Percentiles rank a stretch among this genome's conserved stretches.
Conservation (phyloP, 2,329 filamentous ascomycete genomes). For the Arthrobotrys conoides region DNA sequence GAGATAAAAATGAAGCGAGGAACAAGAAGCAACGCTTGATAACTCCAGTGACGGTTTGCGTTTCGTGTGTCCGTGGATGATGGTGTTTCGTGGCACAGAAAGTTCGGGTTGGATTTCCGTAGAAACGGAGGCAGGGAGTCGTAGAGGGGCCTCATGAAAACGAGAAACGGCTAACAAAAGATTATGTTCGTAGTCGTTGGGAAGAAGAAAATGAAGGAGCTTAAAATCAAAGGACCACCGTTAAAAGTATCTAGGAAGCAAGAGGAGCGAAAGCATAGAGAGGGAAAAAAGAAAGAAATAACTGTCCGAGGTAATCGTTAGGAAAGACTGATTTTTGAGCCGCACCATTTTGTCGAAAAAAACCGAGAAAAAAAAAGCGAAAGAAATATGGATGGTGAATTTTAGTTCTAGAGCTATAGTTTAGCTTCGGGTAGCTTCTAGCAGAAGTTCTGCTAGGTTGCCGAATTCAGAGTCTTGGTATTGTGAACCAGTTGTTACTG, state of each 20-base stretch:
- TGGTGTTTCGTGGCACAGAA: slow-evolving; percentile 58
- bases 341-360: slow-evolving; percentile 57
- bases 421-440: slow-evolving; percentile 16
- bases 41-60: slow-evolving; percentile 61
- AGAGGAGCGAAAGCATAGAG: slow-evolving; percentile 22
- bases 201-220: slow-evolving; percentile 45
- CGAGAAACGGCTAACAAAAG: slow-evolving; percentile 37
- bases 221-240: slow-evolving; percentile 60
- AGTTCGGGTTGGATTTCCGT: slow-evolving; percentile 45
- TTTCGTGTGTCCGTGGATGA: slow-evolving; percentile 54
- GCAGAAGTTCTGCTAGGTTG: background rate
- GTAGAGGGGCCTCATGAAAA: slow-evolving; percentile 57
- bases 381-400: slow-evolving; percentile 21
- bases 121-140: slow-evolving; percentile 40
- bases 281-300: slow-evolving; percentile 32
- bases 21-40: slow-evolving; percentile 51
- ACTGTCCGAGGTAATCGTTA: slow-evolving; percentile 52
- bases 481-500: background rate
- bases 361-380: slow-evolving; percentile 5
- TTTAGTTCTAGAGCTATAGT: slow-evolving; percentile 37
- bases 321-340: slow-evolving; percentile 51
- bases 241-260: slow-evolving; percentile 52
- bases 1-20: slow-evolving; percentile 38
- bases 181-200: slow-evolving; percentile 56
- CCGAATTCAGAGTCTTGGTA: background rate